phyloP scores from a whole-genome alignment of 768 basidiomycete genomes.

The Lactarius sp. region DNA sequence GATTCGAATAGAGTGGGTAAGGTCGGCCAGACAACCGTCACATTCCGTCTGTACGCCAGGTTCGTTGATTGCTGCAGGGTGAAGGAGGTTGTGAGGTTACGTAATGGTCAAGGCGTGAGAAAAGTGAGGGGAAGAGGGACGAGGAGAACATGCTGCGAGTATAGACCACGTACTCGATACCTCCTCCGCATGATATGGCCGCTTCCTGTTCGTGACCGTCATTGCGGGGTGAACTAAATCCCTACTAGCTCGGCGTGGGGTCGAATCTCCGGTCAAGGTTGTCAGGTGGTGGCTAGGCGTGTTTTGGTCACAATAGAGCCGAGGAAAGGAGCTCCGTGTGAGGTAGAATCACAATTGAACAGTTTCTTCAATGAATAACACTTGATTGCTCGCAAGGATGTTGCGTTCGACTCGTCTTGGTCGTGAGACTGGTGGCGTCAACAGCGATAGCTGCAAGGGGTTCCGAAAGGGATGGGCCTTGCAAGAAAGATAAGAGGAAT shows the following conservation, averaged over 20 bases:
- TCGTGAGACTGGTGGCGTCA: slow-evolving; percentile 2
- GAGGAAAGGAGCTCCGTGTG: neutral
- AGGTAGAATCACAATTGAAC: neutral
- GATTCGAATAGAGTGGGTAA: slow-evolving; percentile 95
- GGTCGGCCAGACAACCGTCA: slow-evolving; percentile 78
- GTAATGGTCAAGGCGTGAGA: slow-evolving; percentile 32
- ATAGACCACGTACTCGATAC: slow-evolving; percentile 47
- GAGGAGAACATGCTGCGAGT: slow-evolving; percentile 22
- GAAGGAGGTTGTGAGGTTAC: slow-evolving; percentile 24
- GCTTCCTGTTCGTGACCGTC: slow-evolving; percentile 66
- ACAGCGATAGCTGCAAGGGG: neutral
- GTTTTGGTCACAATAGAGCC: neutral
- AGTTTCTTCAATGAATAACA: neutral
- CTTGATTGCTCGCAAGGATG: neutral
- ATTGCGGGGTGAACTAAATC: slow-evolving; percentile 32
- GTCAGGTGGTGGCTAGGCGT: neutral
- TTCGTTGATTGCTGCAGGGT: slow-evolving; percentile 59
- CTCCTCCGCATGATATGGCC: slow-evolving; percentile 59
- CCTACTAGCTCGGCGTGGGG: neutral
- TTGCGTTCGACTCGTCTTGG: slow-evolving; percentile 7
- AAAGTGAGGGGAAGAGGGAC: slow-evolving; percentile 20
- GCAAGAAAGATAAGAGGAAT: neutral
- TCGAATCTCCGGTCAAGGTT: neutral
- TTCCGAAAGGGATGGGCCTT: neutral
- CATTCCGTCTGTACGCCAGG: slow-evolving; percentile 81